Base-by-base conservation (phyloP, 2,329 filamentous ascomycete genomes). In the Emergomyces orientalis region DNA sequence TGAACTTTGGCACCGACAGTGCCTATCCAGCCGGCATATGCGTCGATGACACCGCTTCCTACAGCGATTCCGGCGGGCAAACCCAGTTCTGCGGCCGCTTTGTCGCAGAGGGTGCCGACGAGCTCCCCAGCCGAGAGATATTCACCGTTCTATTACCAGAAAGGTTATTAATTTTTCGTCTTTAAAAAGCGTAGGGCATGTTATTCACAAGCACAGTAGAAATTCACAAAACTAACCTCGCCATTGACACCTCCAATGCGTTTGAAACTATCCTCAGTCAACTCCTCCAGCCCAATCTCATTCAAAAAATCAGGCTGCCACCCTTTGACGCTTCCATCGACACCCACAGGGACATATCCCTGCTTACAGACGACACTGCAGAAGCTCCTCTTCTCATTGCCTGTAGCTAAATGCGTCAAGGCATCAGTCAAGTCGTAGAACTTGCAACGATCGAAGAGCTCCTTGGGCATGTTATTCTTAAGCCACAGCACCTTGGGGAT, bases 341-440 rank as follows among this genome's bases (percentile, higher is more conserved):
- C 91, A 59, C 94, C 94, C n/a, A 97, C 90, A 0, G 94, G 94
- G 1, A 99, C 90, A 72, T 87, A 97, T 1, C 93, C 94, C 76
- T 99, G 94, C 81, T 97, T 99, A 78, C 94, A 97, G 51, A 97
- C 92, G 9, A 92, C 89, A 73, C 91, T 96, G 78, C 94, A 97
- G 78, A 91, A 97, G 79, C 91, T 96, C 69, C 94, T 82, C 37
- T 88, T 92, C 78, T 97, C 92, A 68, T 87, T 90, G 25, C 92
- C 93, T 9, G 94, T 97, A 41, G 94, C 94, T 69, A 99, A 81
- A 74, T 97, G 92, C 1, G 94, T 97, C 63, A 99, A 82, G 14
- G 91, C 94, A 77, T 99, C 94, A 0, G 87, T 87, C 71, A 99
- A 78, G 72, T 99, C 94, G 76, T 96, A 99, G 74, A 99, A 99